Conservation (phyloP, 805 yeast species). For the Isabelozyma pseudorhagii region DNA sequence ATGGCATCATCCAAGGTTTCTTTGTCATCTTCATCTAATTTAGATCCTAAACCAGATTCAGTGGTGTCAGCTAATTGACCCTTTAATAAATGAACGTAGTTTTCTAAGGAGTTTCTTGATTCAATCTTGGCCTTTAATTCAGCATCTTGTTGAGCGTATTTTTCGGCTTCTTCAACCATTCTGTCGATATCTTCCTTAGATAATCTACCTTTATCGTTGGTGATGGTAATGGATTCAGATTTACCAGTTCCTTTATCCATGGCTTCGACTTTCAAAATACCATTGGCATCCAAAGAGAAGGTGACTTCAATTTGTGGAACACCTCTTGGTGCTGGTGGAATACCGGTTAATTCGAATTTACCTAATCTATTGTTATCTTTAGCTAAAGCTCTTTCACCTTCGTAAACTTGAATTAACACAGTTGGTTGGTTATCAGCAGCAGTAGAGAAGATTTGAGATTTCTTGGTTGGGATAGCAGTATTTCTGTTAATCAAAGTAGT, state of each 20-base stretch:
- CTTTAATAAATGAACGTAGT: constrained; percentile 42
- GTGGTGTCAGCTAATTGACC: constrained; percentile 42
- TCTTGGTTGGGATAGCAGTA: constrained; percentile 98
- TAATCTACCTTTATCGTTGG: constrained; percentile 98
- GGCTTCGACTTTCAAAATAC: constrained; percentile 98
- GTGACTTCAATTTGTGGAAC: constrained; percentile 99
- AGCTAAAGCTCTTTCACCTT: constrained; percentile 99
- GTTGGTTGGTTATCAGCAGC: constrained; percentile 98
- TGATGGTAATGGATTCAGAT: constrained; percentile 96
- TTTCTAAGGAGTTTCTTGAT: constrained; percentile 43
- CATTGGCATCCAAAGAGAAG: constrained; percentile 98
- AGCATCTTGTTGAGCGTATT: constrained; percentile 53
- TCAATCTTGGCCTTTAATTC: constrained; percentile 43
- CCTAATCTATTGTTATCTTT: constrained; percentile 96
- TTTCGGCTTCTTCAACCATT: constrained; percentile 98
- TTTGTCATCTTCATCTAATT: constrained; percentile 86
- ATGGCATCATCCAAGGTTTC: constrained; percentile 85
- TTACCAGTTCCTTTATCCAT: constrained; percentile 98
- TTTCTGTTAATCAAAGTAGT: constrained; percentile 99
- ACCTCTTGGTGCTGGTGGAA: constrained; percentile 98
- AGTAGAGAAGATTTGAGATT: constrained; percentile 98
- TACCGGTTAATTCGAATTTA: constrained; percentile 96
- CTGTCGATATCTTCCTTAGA: constrained; percentile 95
- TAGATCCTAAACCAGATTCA: constrained; percentile 58
- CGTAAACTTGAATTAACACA: constrained; percentile 98